A percentile compares a stretch with the other conserved stretches of the same genome.
Conservation (phyloP, 1,284 basidiomycete genomes). For the Peniophora sp. region DNA sequence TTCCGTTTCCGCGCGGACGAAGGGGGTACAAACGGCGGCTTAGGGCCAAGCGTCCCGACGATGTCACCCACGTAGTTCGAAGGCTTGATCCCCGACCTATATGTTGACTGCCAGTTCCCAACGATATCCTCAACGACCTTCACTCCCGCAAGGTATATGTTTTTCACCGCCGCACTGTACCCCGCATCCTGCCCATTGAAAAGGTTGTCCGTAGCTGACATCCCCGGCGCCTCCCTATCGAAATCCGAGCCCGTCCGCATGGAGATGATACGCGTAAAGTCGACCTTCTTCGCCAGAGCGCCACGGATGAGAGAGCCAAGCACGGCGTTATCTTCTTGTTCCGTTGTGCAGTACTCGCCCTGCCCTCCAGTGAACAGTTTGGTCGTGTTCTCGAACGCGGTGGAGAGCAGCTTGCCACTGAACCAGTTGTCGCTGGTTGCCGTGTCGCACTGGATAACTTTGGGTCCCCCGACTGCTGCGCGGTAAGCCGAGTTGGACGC, state of each 20-base stretch:
- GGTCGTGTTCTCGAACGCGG: conserved; percentile 35
- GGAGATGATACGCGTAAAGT: conserved; percentile 36
- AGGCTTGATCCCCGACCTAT: conserved; percentile 18
- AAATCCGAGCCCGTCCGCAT: conserved; percentile 39
- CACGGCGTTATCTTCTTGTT: conserved; percentile 44
- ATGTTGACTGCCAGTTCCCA: conserved; percentile 18
- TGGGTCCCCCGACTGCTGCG: conserved; percentile 23
- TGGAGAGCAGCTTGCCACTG: conserved; percentile 29
- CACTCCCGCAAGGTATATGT: conserved; percentile 21
- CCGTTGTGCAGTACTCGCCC: conserved; percentile 33
- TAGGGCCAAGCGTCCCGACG: conserved; percentile 19
- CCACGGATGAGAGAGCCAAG: conserved; percentile 36
- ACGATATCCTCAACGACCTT: conserved; percentile 23
- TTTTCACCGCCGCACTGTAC: conserved; percentile 16
- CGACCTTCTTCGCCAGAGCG: conserved; percentile 27
- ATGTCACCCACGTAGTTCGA: conserved; percentile 25
- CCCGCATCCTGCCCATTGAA: conserved; percentile 13
- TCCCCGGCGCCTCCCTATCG: conserved; percentile 28
- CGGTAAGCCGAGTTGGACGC: conserved; percentile 3
- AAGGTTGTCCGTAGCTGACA: conserved; percentile 16
- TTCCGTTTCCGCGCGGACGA: too few relatives aligned
- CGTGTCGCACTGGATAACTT: conserved; percentile 26
- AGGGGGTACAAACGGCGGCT: conserved; percentile 16
- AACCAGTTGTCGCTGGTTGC: conserved; percentile 38
- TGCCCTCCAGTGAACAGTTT: conserved; percentile 28